Base-by-base conservation (phyloP, 192 early-diverging fungal genomes). In the Podila epicladia region DNA sequence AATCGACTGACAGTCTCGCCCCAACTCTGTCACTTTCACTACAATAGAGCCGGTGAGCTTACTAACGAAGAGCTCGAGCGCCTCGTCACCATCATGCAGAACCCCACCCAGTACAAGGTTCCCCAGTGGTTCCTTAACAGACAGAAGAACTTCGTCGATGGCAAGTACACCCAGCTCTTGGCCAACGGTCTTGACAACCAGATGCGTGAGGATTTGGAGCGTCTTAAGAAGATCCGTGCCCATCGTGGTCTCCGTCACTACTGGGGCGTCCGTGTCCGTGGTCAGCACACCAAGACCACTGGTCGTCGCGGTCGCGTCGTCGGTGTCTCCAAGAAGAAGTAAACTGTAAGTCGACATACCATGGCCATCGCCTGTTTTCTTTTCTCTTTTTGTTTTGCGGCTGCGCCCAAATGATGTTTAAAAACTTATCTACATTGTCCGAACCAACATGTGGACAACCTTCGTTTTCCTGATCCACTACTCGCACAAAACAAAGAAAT, bases 241-340 rank as follows among this genome's bases (percentile, higher is more conserved):
- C 97, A 99, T 93, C 95, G 97, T 92, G 97, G 97, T 95, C 90
- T 99, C 84, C 96, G 97, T 92, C 97, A 99, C 93, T 93, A 90
- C 88, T 96, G 94, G 93, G 96, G 96, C 88, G 86, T 99, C 86
- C 95, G 96, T 91, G 97, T 99, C 80, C 94, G 97, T 91, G 97
- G 97, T 90, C 97, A 99, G 88, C 97, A 99, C 92, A 98, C 97
- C 89, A 99, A 99, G 91, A 99, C 97, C 87, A 98, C 97, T 64
- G 97, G 97, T 86, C 94, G 97, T 82, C 91, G 94, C 72, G 97
- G 97, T 83, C 89, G 95, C 84, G 94, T 93, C 74, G 96, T 99
- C 85, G 97, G 96, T 96, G 95, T 96, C 82, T 91, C 95, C 90
- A 99, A 98, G 94, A 99, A 98, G 96, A 97, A 98, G 86, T 89